Evolutionary conservation across 2,329 filamentous ascomycete genomes (phyloP).

Genomic region (Trichoderma breve): DNA sequence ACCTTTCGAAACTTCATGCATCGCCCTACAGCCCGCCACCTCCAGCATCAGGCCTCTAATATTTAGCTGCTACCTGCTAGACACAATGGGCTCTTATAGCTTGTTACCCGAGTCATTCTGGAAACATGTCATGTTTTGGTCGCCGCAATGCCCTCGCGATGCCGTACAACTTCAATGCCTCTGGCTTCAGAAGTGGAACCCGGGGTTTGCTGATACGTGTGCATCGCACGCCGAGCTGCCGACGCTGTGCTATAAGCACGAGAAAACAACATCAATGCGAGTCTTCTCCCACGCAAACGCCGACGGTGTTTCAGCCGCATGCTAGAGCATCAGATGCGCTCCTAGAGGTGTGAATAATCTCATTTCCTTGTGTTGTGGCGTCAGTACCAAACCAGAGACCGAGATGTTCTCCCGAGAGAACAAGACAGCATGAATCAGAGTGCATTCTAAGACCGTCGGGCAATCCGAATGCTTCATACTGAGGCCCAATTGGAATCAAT

Average conservation of each 20-base stretch:
- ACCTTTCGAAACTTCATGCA: background rate
- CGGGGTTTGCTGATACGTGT: background rate
- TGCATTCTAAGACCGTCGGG: background rate
- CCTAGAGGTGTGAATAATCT: background rate
- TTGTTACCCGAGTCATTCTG: background rate
- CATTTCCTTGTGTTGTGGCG: background rate
- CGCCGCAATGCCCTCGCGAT: background rate
- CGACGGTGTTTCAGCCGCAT: conserved; percentile 14
- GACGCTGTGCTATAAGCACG: background rate
- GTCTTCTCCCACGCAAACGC: background rate
- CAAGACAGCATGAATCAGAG: background rate
- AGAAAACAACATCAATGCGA: background rate
- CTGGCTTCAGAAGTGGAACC: background rate
- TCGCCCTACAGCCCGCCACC: background rate
- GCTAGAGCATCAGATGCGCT: background rate
- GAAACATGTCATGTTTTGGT: background rate
- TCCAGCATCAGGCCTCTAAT: background rate
- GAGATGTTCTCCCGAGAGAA: background rate
- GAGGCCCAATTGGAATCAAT: background rate
- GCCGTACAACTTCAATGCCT: background rate
- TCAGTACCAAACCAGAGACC: background rate
- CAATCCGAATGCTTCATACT: background rate
- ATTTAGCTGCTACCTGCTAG: background rate
- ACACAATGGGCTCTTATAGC: background rate
- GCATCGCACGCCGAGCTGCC: background rate